These are phyloP conservation scores for Proliferodiscus dingleyae DNA, from an alignment of 2,329 filamentous ascomycete species.

Conservation along the genomic window DNA sequence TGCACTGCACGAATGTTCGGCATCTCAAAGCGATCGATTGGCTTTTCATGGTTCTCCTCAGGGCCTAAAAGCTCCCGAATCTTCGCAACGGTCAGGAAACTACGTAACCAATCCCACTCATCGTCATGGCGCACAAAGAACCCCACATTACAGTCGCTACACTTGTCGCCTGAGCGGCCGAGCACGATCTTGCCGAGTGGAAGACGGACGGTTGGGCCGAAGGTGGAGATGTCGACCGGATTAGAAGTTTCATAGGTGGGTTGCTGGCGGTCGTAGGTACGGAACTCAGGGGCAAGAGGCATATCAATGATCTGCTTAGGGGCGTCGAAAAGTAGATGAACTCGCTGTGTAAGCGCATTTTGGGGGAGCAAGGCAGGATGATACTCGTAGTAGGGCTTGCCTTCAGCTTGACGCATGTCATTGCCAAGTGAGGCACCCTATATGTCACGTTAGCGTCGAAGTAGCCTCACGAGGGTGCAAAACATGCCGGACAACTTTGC, in stretches of 20 bases:
- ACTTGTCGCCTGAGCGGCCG: constrained; percentile 34
- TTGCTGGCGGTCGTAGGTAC: constrained; percentile 1
- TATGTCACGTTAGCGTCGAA: neutral
- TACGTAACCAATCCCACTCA: constrained; percentile 37
- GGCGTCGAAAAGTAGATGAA: constrained; percentile 12
- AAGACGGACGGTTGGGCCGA: constrained; percentile 20
- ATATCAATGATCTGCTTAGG: constrained; percentile 20
- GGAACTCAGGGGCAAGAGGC: too few species aligned
- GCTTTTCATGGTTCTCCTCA: constrained; percentile 21
- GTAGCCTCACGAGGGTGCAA: constrained; percentile 35
- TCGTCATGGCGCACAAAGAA: constrained; percentile 37
- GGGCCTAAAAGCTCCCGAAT: neutral
- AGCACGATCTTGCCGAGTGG: constrained; percentile 14
- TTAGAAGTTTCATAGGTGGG: constrained; percentile 5
- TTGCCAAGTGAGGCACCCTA: constrained; percentile 33
- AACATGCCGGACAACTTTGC: constrained; percentile 30
- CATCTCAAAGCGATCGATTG: constrained; percentile 25
- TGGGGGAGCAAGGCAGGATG: constrained; percentile 23
- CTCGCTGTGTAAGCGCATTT: constrained; percentile 14
- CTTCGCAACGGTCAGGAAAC: constrained; percentile 19
- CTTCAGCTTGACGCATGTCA: constrained; percentile 35
- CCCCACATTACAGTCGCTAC: constrained; percentile 34
- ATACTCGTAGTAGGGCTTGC: constrained; percentile 24
- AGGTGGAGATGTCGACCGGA: constrained; percentile 11
- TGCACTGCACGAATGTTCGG: constrained; percentile 16